Base-by-base conservation (phyloP, 345 rosid genomes). In the Melastoma malabathricum region DNA sequence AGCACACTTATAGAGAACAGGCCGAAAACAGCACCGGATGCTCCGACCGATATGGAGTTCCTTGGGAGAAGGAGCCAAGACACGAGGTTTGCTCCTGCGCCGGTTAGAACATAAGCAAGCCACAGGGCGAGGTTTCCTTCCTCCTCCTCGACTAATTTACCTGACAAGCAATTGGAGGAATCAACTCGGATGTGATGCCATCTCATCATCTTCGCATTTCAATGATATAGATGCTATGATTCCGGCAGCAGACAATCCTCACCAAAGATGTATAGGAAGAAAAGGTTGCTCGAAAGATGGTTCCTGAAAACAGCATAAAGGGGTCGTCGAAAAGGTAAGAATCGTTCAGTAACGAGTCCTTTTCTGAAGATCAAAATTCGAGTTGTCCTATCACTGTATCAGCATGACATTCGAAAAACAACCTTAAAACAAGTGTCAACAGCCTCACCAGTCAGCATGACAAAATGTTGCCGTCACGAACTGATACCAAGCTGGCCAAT, bases 111-210 rank as follows among this genome's bases (percentile, higher is more conserved):
- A 54, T 83, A 86, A 1, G 83, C 82, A 16, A 90, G 61, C 94
- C 98, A 86, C 72, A 86, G 58, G 9, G 68, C 94, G 18, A 86
- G 72, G 54, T 58, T 83, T 46, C 95, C 94, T 68, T 86, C 96
- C 75, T 90, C 96, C 70, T 90, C 98, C 72, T 86, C 96, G 66
- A 83, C 86, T 6, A 90, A 86, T 71, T 90, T 86, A 69, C 96
- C 98, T 90, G 64, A 58, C 39, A 54, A 29, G 38, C 38, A 48
- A 23, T 10, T 57, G 63, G 1, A 56, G 47, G 7, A 39, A 46
- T 51, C 5, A 44, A 58, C 46, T 12, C 49, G 46, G 52, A 63
- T 7, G 45, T 18, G 45, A 58, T 52, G 69, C 41, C 5, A 18
- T 55, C 44, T 48, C 47, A 38, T 51, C 44, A 31, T 12, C 44